Base-by-base conservation (phyloP, 164 flowering plant species). In the Berberis thunbergii region DNA sequence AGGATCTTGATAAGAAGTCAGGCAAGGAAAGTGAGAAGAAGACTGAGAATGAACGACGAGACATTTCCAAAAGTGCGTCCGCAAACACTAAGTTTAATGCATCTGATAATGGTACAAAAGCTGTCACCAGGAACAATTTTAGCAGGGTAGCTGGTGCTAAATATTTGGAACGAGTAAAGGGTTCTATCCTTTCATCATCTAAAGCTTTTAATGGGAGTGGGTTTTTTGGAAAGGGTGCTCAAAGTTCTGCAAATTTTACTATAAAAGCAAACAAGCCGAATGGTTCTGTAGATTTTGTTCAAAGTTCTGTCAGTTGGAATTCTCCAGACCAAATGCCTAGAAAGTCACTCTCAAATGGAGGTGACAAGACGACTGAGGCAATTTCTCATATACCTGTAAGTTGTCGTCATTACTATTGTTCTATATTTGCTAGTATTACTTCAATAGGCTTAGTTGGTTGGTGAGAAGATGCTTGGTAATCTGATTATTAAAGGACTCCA, bases 141-240 rank as follows among this genome's bases (percentile, higher is more conserved):
- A 78, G 55, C 65, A 69, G 78, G 67, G 89, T 72, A 39, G 81
- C 69, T 79, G 73, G 83, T 67, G 87, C 77, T 62, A 80, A 87
- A 77, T 90, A 87, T 69, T 69, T 93, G 50, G 97, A 93, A 64
- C 84, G 85, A 1, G 75, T 90, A 87, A 86, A 69, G 78, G 94
- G 97, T 48, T 83, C 88, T 11, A 73, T 88, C 59, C 68, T 88
- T 50, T 83, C 91, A 59, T 86, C 98, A 48, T 85, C 97, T 11
- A 86, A 79, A 72, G 92, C 92, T 63, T 84, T 88, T 62, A 74
- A 82, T 75, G 93, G 88, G 42, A 75, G 83, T 67, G 75, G 76
- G 72, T 82, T 88, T 63, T 93, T 90, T 77, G 92, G 96, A 55
- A 86, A 68, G 71, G 74, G 80, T 61, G 42, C 68, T 53, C 75